These are phyloP conservation scores for Cladobotryum protrusum DNA, from an alignment of 2,329 filamentous ascomycete species.

Conservation along the genomic window DNA sequence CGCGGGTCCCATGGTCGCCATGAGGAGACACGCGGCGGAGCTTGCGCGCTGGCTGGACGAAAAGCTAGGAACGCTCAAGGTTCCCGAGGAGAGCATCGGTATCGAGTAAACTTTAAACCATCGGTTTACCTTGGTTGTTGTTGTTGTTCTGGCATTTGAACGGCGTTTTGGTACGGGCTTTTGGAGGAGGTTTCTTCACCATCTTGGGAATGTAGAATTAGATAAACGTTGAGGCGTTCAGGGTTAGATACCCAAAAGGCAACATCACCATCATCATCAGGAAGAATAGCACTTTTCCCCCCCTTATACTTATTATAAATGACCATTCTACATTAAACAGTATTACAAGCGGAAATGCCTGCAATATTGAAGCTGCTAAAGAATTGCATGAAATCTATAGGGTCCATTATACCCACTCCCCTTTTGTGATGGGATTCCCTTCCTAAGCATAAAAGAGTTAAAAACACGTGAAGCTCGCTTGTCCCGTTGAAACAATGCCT, in stretches of 20 bases:
- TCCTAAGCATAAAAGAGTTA: no score
- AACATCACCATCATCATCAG: constrained; percentile 11
- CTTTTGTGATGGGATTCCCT: no score
- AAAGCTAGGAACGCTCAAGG: constrained; percentile 47
- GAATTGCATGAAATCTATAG: not conserved
- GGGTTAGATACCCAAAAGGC: constrained; percentile 20
- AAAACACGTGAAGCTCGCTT: not conserved
- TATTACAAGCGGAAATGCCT: no score
- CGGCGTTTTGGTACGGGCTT: constrained; percentile 17
- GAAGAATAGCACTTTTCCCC: constrained; percentile 5
- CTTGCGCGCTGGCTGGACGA: constrained; percentile 54
- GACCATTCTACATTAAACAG: no score
- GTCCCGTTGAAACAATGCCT: not conserved
- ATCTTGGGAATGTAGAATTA: not conserved
- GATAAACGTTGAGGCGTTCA: constrained; percentile 16
- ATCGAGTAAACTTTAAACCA: not conserved
- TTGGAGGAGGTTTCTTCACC: constrained; percentile 4
- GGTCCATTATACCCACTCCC: not conserved
- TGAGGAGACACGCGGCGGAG: constrained; percentile 53
- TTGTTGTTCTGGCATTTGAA: constrained; percentile 9
- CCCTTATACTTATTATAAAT: no score
- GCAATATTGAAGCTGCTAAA: not conserved
- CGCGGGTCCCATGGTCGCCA: constrained; percentile 42
- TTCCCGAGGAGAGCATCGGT: constrained; percentile 46
- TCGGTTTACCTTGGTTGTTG: no score